Base-by-base conservation (phyloP, 2,329 filamentous ascomycete species). In the Diatrype stigma region DNA sequence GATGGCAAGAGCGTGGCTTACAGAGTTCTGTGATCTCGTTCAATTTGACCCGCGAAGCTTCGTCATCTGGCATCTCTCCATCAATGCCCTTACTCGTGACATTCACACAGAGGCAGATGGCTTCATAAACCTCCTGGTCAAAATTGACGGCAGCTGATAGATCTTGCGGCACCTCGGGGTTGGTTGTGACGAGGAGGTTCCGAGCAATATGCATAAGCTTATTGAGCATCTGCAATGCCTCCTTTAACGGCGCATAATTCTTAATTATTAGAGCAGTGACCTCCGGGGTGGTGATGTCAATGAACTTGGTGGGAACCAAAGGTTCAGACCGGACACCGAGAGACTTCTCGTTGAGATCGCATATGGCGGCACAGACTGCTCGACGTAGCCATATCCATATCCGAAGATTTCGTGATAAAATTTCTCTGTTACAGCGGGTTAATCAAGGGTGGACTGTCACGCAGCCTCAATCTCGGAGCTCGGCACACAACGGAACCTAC, bases 21-120 rank as follows among this genome's bases (percentile, higher is more conserved):
- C 82, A 86, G 45, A 85, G 69, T 52, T 86, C 84, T 7, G 81
- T 84, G 37, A 87, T 79, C 61, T 86, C 83, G 48, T 78, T 78
- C 16, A 86, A 65, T 58, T 82, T 83, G 14, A 72, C 67, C 46
- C 81, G 74, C 35, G 80, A 81, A 3, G 67, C 65, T 44, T 85
- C 81, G 55, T 85, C 82, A 45, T 73, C 70, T 2, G 82, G 68
- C 59, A 81, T 76, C 61, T 86, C 82, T 7, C 81, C 80, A 55
- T 86, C 82, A 55, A 84, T 86, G 5, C 82, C 82, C 63, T 86
- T 86, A 61, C 81, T 85, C 0, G 82, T 84, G 22, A 86, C 81
- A 61, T 85, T 85, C 19, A 85, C 79, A 58, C 83, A 86, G 8
- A 86, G 73, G 30, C 84, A 80, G 53, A 86, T 82, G 2, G 83